Percentiles rank a stretch among this genome's conserved stretches.
phyloP scores from a whole-genome alignment of 352 stramenopile species.

The Pythium graminicola region DNA sequence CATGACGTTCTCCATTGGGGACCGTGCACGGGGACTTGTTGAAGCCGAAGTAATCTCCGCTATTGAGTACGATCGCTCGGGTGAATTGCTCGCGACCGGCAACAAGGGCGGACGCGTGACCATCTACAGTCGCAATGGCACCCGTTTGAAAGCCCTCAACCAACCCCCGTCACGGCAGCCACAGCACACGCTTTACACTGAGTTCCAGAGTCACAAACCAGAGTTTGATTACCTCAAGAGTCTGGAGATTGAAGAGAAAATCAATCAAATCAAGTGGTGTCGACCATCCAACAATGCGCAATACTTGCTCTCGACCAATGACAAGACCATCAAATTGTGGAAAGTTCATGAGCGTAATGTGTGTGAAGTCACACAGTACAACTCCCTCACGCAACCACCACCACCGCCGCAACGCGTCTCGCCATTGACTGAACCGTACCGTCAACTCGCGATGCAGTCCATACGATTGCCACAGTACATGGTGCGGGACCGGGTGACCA shows the following conservation, averaged over 20 bases:
- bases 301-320: conserved; percentile 94
- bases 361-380: conserved; percentile 68
- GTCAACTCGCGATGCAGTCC: conserved; percentile 12
- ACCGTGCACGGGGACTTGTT: conserved; percentile 55
- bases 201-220: conserved; percentile 94
- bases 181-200: conserved; percentile 81
- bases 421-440: conserved; percentile 5
- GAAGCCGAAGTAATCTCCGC: conserved; percentile 92
- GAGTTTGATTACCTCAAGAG: conserved; percentile 98
- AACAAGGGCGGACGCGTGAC: conserved; percentile 91
- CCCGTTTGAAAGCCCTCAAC: conserved; percentile 1
- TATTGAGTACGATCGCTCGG: conserved; percentile 90
- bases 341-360: conserved; percentile 85
- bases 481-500: conserved; percentile 51
- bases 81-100: conserved; percentile 90
- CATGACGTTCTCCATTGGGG: conserved; percentile 40
- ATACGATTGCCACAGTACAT: conserved; percentile 53
- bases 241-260: conserved; percentile 97
- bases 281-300: conserved; percentile 82
- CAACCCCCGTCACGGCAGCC: conserved; percentile 20
- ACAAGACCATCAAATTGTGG: conserved; percentile 98
- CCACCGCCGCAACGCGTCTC: background rate
- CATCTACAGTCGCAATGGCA: conserved; percentile 74
- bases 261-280: conserved; percentile 96
- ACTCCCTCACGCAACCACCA: conserved; percentile 29